These are phyloP conservation scores for Rauvolfia tetraphylla DNA, from an alignment of 257 asterid species.

Conservation along the genomic window DNA sequence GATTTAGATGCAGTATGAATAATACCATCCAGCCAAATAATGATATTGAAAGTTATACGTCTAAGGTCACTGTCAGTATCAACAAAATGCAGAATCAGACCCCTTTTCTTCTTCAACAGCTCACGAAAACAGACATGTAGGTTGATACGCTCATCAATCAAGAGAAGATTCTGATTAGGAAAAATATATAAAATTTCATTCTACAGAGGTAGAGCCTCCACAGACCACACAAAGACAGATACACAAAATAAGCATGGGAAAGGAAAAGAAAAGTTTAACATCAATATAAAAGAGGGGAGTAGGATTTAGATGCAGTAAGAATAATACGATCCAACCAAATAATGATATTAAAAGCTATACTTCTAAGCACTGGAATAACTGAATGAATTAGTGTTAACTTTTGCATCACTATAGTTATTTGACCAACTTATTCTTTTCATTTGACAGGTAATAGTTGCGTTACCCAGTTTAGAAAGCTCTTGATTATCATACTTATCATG, in stretches of 20 bases:
- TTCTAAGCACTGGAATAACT: neutral
- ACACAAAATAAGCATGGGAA: neutral
- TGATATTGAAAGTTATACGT: neutral
- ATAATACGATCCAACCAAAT: neutral
- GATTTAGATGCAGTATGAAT: neutral
- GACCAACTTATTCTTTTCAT: neutral
- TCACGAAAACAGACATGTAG: neutral
- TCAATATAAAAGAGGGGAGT: neutral
- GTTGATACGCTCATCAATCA: neutral
- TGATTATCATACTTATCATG: too few species aligned
- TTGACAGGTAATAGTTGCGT: neutral
- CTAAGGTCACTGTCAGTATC: constrained; percentile 7
- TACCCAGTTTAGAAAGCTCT: neutral
- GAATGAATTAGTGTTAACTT: neutral
- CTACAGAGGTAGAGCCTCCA: neutral
- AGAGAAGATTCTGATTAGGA: neutral
- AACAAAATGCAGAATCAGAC: neutral
- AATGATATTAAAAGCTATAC: neutral
- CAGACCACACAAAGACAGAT: neutral
- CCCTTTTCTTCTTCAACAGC: neutral
- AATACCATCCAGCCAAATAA: neutral
- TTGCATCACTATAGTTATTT: neutral
- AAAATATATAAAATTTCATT: neutral
- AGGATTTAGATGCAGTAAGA: neutral
- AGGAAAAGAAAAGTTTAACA: neutral